Conservation (phyloP, 1,139 yeast species). For the Suhomyces coccinellae region DNA sequence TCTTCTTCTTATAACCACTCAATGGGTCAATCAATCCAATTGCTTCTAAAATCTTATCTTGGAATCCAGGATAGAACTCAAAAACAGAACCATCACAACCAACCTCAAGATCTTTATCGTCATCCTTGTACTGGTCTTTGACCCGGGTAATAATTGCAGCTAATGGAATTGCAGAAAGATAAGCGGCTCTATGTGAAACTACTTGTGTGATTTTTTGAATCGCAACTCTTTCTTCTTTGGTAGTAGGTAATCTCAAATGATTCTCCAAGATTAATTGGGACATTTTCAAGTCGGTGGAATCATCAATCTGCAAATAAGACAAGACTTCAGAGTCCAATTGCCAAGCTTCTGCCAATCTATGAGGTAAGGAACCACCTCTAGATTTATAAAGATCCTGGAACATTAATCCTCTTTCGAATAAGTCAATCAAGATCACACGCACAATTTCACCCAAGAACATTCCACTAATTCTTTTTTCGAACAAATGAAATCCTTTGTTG, state of each 20-base stretch:
- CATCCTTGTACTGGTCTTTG: slow-evolving; percentile 47
- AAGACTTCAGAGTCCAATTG: slow-evolving; percentile 78
- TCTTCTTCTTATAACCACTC: slow-evolving; percentile 65
- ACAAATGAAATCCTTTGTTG: slow-evolving; percentile 82
- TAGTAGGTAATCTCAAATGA: slow-evolving; percentile 64
- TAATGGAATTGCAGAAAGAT: slow-evolving; percentile 81
- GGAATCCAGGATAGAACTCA: slow-evolving; percentile 88
- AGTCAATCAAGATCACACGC: slow-evolving; percentile 68
- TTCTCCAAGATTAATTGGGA: slow-evolving; percentile 66
- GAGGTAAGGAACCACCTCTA: slow-evolving; percentile 59
- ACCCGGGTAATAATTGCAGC: slow-evolving; percentile 64
- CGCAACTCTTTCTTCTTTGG: slow-evolving; percentile 64
- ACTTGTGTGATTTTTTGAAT: slow-evolving; percentile 75
- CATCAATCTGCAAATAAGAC: slow-evolving; percentile 81
- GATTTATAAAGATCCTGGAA: slow-evolving; percentile 53
- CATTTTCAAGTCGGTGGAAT: slow-evolving; percentile 64
- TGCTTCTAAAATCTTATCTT: slow-evolving; percentile 74
- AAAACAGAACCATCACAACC: slow-evolving; percentile 96
- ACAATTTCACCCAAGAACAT: slow-evolving; percentile 92
- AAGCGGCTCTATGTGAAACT: slow-evolving; percentile 81
- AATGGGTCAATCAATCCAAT: slow-evolving; percentile 68
- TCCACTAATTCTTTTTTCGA: slow-evolving; percentile 91
- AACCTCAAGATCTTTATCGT: slow-evolving; percentile 72
- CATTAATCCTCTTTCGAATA: slow-evolving; percentile 56
- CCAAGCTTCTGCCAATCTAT: slow-evolving; percentile 72